Evolutionary conservation across 805 yeast species (phyloP), one percentile per base, ranked within the genome.

Genomic region (Kurtzmaniella cleridarum): DNA sequence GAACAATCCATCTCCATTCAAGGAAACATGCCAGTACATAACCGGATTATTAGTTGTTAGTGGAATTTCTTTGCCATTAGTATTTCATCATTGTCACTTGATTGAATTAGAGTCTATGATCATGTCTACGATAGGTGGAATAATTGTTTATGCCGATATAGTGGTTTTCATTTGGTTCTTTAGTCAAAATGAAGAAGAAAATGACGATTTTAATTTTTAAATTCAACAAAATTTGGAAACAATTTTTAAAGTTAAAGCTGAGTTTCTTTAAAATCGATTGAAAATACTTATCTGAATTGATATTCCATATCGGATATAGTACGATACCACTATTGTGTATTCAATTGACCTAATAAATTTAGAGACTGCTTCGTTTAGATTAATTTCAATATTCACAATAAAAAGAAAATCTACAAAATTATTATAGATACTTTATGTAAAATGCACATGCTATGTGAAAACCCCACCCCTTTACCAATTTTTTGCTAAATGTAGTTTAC

Each of bases 111-210:
- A 73, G 6, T 55, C 71, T 5, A 54, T 56, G 62, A 41, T 64
- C 30, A 68, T 69, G 73, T 67, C 73, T 57, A 62, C 64, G 12
- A 42, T 55, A 29, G 74, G 74, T 12, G 74, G 74, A 24, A 51
- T 66, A 37, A 64, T 67, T 15, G 73, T 69, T n/a, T 69, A 69
- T 48, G 55, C 57, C 17, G 73, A 66, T 43, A 69, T 69, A 30
- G 60, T 66, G 29, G 60, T 66, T 32, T 69, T 69, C 47, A 64
- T 66, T 27, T 68, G 73, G 74, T 68, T 69, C 44, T 69, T 69
- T 55, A 63, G 68, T 41, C 71, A 66, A 38, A 60, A 54, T 30
- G 73, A 69, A 40, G 74, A 68, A 33, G 71, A 66, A 29, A 64
- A 63, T 42, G 72, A 68, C 41, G 74, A 68, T 44, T 68, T 69